phyloP scores from a whole-genome alignment of 768 basidiomycete species.

The Cyclocybe cylindracea region DNA sequence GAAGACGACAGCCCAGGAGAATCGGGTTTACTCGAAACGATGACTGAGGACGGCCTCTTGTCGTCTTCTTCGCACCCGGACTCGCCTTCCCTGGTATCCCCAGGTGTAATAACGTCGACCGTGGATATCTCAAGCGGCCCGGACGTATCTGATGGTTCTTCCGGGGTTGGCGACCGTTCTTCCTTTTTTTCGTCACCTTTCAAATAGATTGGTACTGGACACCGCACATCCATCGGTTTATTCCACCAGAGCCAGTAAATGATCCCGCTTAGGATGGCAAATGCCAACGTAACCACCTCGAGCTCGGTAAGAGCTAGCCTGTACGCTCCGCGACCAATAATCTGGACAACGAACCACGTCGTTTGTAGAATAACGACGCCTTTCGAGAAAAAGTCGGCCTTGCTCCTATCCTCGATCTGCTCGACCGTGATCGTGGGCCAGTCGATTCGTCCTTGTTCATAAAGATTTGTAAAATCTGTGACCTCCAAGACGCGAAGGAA shows the following conservation, averaged over 20 bases:
- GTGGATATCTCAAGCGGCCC: too few species aligned
- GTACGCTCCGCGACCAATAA: conserved; percentile 18
- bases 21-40: neutral
- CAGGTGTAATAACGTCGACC: too few species aligned
- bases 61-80: conserved; percentile 3
- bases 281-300: conserved; percentile 33
- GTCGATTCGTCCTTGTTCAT: neutral
- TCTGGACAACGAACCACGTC: conserved; percentile 31
- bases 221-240: conserved; percentile 31
- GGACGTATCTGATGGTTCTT: too few species aligned
- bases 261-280: conserved; percentile 25
- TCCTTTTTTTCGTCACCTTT: too few species aligned
- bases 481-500: neutral
- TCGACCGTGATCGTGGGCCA: conserved; percentile 5
- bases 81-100: conserved; percentile 1
- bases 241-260: conserved; percentile 34
- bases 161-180: too few species aligned
- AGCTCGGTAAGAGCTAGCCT: conserved; percentile 27
- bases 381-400: conserved; percentile 29
- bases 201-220: conserved; percentile 15
- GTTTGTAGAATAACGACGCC: conserved; percentile 27
- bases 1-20: neutral
- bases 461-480: conserved; percentile 8
- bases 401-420: conserved; percentile 11
- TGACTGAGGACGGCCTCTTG: neutral